Evolutionary conservation across 306 rosid species (phyloP).

Genomic region (Vachellia pachyceras): DNA sequence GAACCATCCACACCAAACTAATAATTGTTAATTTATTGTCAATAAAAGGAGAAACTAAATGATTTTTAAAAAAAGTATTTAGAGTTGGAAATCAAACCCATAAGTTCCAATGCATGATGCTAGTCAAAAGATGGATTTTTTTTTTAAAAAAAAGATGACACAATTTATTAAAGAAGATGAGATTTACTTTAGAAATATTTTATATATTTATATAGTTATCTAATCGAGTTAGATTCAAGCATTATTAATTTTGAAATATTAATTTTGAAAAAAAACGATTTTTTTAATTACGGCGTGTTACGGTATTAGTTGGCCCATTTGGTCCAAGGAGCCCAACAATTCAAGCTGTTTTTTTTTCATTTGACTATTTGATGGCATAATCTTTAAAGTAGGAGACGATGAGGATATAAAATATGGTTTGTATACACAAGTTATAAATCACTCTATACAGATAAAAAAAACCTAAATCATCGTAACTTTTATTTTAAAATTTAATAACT

Average conservation of each 20-base stretch:
- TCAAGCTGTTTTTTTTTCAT: not conserved
- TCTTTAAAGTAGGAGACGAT: no score
- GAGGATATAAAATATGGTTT: no score
- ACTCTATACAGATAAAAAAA: no score
- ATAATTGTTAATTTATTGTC: not conserved
- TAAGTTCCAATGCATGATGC: not conserved
- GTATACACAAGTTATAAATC: no score
- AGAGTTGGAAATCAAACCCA: not conserved
- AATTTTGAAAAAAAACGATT: no score
- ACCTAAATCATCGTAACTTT: no score
- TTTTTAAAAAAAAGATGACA: not conserved
- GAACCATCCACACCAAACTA: conserved; percentile 4
- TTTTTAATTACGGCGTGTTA: no score
- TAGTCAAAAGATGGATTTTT: not conserved
- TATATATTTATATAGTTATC: no score
- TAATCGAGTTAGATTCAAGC: no score
- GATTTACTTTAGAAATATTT: not conserved
- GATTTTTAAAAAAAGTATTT: not conserved
- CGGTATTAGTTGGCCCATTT: not conserved
- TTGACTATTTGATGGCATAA: no score
- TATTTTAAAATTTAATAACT: no score
- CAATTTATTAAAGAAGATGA: not conserved
- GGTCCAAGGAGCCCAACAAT: not conserved
- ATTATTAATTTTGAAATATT: no score
- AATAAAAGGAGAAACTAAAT: not conserved